These are phyloP conservation scores for Sporothrix protearum DNA, from an alignment of 2,329 filamentous ascomycete species.

Conservation along the genomic window DNA sequence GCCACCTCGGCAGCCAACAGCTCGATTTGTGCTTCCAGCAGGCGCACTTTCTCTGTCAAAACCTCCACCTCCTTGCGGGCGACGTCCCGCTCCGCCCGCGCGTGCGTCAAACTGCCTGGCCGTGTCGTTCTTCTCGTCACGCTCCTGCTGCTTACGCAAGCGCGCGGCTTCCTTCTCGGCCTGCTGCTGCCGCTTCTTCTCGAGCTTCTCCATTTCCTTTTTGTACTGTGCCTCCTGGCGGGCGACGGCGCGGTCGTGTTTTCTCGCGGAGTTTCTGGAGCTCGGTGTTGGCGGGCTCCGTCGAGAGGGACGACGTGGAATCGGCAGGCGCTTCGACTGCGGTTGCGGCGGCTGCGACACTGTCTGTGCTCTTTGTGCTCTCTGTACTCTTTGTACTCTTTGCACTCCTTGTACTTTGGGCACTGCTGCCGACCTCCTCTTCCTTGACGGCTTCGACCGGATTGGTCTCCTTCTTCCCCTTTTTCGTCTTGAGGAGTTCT, in stretches of 20 bases:
- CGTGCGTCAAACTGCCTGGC: constrained; percentile 50
- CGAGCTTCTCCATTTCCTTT: constrained; percentile 60
- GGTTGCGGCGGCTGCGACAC: neutral
- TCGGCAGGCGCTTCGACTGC: neutral
- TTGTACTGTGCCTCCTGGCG: constrained; percentile 66
- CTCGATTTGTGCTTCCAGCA: constrained; percentile 59
- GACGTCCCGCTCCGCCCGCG: constrained; percentile 50
- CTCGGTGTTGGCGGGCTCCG: constrained; percentile 28
- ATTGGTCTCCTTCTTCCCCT: constrained; percentile 52
- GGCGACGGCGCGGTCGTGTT: constrained; percentile 59
- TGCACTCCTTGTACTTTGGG: neutral
- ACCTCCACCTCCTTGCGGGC: constrained; percentile 52
- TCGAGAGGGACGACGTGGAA: neutral
- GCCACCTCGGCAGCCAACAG: constrained; percentile 52
- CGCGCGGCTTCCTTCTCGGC: constrained; percentile 55
- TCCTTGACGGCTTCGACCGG: constrained; percentile 39
- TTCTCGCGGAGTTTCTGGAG: constrained; percentile 59
- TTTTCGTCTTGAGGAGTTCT: constrained; percentile 36
- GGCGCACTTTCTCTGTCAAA: constrained; percentile 53
- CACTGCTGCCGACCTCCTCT: constrained; percentile 27
- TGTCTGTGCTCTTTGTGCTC: neutral
- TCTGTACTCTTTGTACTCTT: neutral
- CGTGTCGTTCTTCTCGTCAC: constrained; percentile 50
- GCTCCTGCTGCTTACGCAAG: constrained; percentile 49
- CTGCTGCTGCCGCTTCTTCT: constrained; percentile 61